Evolutionary conservation across 129 eudicot species (phyloP).

Genomic region (Arctium lappa): DNA sequence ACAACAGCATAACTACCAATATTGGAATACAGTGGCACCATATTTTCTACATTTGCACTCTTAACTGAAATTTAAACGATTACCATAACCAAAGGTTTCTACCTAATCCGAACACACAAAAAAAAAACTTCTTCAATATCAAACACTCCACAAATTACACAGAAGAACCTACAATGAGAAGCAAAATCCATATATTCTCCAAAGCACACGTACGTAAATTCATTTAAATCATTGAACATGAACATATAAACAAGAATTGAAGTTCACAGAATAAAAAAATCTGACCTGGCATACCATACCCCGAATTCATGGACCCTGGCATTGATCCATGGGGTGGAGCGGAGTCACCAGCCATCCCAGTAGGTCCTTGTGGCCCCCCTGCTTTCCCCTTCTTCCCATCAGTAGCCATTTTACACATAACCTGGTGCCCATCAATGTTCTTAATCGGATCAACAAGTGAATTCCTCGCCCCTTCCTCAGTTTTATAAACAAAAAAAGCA

Average conservation of each 20-base stretch:
- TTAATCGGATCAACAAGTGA: constrained; percentile 60
- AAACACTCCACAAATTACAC: neutral
- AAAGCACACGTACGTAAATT: neutral
- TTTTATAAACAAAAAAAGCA: constrained; percentile 86
- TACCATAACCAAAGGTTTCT: neutral
- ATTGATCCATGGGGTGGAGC: constrained; percentile 17
- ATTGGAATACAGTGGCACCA: neutral
- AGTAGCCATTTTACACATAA: constrained; percentile 79
- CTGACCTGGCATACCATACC: constrained; percentile 32
- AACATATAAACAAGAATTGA: neutral
- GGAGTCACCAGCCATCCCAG: constrained; percentile 22
- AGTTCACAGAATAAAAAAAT: neutral
- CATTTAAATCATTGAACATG: neutral
- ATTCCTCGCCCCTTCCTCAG: constrained; percentile 81
- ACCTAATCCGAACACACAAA: neutral
- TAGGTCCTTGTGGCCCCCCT: constrained; percentile 35
- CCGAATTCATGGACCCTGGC: constrained; percentile 33
- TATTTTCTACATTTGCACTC: neutral
- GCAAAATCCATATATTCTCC: neutral
- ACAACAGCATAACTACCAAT: neutral
- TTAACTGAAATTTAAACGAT: neutral
- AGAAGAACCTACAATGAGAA: no score
- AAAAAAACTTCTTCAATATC: neutral
- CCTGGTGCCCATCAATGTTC: constrained; percentile 74
- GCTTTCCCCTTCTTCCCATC: constrained; percentile 72